phyloP scores from a whole-genome alignment of 352 stramenopile species.

The Phytophthora tubulina region DNA sequence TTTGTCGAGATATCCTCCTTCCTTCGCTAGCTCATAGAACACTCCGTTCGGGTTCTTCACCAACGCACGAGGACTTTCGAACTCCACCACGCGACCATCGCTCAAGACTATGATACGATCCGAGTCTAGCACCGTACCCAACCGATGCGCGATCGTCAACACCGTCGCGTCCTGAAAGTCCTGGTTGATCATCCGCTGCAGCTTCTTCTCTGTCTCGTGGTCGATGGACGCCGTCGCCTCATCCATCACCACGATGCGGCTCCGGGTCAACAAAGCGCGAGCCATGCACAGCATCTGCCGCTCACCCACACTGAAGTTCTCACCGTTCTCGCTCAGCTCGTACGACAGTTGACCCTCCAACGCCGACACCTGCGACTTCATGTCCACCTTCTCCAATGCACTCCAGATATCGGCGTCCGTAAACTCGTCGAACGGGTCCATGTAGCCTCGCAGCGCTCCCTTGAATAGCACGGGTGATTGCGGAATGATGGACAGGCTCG shows the following conservation, averaged over 20 bases:
- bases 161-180: constrained; percentile 91
- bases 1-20: constrained; percentile 26
- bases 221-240: no score
- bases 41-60: constrained; percentile 72
- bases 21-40: constrained; percentile 22
- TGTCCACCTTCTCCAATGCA: constrained; percentile 78
- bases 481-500: constrained; percentile 27
- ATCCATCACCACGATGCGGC: no score
- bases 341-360: background rate
- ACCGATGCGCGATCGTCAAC: constrained; percentile 94
- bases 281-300: no score
- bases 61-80: constrained; percentile 72
- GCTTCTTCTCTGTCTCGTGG: no score
- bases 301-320: no score
- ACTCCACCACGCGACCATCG: constrained; percentile 84
- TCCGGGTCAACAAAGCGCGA: no score
- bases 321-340: no score
- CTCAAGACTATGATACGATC: constrained; percentile 92
- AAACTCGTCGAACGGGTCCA: constrained; percentile 91
- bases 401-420: constrained; percentile 76
- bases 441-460: constrained; percentile 84
- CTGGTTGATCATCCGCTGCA: constrained; percentile 3
- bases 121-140: constrained; percentile 85
- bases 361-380: constrained; percentile 45
- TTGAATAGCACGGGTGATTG: constrained; percentile 85